Base-by-base conservation (phyloP, 805 yeast genomes). In the Wickerhamiella hasegawae region DNA sequence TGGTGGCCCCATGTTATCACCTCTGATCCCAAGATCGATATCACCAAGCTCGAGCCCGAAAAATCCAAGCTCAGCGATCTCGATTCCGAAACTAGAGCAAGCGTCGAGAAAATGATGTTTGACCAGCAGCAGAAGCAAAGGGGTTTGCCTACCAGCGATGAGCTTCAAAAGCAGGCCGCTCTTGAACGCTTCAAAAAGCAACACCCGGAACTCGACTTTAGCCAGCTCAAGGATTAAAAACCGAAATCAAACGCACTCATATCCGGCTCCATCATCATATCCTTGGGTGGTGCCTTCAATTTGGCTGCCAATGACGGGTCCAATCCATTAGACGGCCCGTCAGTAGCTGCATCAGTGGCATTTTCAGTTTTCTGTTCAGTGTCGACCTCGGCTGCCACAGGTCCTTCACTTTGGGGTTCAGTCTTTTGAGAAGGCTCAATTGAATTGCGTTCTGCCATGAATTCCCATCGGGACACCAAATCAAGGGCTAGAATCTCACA, bases 401-500 rank as follows among this genome's bases (percentile, higher is more conserved):
- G n/a, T n/a, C n/a, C n/a, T n/a, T n/a, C n/a, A n/a, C n/a, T n/a
- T n/a, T n/a, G n/a, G n/a, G 24, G 24, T 21, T 21, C 11, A 11
- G 6, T 21, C 24, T 11, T 6, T 21, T 21, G 11, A 8, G 24
- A 6, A 6, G 11, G 24, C 11, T 21, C 11, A 11, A 6, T 6
- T 6, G 6, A 21, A 21, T 21, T 21, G 24, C 24, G 24, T 21
- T 11, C 6, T 21, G 24, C 24, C 10, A 6, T 42, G 48, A 83
- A 84, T 21, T 58, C 57, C 95, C 95, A 85, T 40, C 69, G 71
- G 32, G 61, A 62, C 1, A 77, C 60, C 31, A 84, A 52, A 34
- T 71, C 65, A 18, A 80, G 49, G 0, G 84, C 73, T 28, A 87
- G 53, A 40, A 73, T 69, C 47, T 85, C 93, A 57, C 97, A 85